Conservation (phyloP, 148 eudicot species). For the Dysphania ambrosioides region DNA sequence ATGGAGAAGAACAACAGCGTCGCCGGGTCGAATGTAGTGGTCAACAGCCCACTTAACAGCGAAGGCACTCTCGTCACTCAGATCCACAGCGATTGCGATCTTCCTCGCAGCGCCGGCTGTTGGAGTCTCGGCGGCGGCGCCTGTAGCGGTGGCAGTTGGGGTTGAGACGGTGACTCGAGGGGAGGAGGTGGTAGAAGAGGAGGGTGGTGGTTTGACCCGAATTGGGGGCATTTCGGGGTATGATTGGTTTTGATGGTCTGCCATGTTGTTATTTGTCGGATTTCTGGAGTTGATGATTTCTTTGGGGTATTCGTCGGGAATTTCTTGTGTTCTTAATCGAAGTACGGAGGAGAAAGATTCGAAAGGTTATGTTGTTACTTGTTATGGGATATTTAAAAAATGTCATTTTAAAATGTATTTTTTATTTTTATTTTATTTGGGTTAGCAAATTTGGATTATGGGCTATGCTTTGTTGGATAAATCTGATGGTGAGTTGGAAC, state of each 20-base stretch:
- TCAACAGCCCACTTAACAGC: conserved; percentile 92
- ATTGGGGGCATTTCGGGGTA: conserved; percentile 42
- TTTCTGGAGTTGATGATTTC: too few relatives aligned
- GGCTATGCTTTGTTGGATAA: too few relatives aligned
- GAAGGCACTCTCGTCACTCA: conserved; percentile 76
- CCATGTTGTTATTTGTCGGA: too few relatives aligned
- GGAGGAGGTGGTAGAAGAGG: conserved; percentile 22
- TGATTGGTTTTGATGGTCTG: background rate
- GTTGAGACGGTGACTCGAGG: conserved; percentile 41
- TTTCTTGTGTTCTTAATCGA: too few relatives aligned
- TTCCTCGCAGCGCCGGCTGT: conserved; percentile 66
- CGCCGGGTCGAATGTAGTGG: conserved; percentile 77
- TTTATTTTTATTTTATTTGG: too few relatives aligned
- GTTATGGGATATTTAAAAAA: too few relatives aligned
- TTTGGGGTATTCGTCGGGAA: too few relatives aligned
- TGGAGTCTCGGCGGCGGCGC: conserved; percentile 58
- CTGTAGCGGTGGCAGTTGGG: conserved; percentile 40
- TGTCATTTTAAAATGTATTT: too few relatives aligned
- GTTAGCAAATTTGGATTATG: too few relatives aligned
- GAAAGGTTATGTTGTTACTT: too few relatives aligned
- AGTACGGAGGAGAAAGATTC: too few relatives aligned
- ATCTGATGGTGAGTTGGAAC: too few relatives aligned
- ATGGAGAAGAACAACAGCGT: conserved; percentile 73
- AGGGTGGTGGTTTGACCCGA: conserved; percentile 31
- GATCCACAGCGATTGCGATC: conserved; percentile 84